Evolutionary conservation across 371 early-diverging fungal species (phyloP), one percentile per base, ranked within the genome.

Genomic region (Mucor lusitanicus): DNA sequence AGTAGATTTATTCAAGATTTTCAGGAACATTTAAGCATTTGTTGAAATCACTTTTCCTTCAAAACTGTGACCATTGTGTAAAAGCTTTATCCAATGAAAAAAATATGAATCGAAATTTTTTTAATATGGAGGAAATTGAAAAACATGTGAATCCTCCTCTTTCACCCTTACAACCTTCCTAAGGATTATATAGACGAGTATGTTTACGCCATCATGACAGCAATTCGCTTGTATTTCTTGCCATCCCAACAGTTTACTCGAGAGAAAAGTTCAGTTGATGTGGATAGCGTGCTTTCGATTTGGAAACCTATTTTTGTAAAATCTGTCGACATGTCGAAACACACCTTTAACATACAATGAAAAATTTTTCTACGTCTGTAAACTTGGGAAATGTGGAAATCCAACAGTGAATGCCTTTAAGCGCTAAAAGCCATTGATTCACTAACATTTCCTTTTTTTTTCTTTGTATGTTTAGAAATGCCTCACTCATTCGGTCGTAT

Each of bases 401-500:
- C 25, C 23, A 50, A 25, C 11, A 23, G 21, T 25, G 12, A 50
- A 11, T 50, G 50, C 23, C 23, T 25, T 25, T 11, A 50, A 23
- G 25, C 3, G 12, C 21, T 19, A 44, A n/a, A 44, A 5, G n/a
- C 7, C 44, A 44, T 11, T 13, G 9, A 50, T 50, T 25, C 23
- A 25, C 50, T 50, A 50, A 50, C 23, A 12, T 23, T 13, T 37
- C 13, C 13, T 37, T 37, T 37, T 8, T 25, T 50, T 23, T 12
- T 50, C 8, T n/a, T n/a, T 8, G 23, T 50, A 30, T 21, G 17
- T 5, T 48, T 40, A 48, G 63, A 63, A 66, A 92, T 92, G 95
- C 95, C 95, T 81, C 93, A 95, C 93, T 95, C 93, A 70, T 94
- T 91, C 85, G 94, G 95, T 92, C 76, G 79, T 79, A 79, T 73